Evolutionary conservation across 345 rosid genomes (phyloP), one percentile per base, ranked within the genome.

Genomic region (Passiflora organensis): DNA sequence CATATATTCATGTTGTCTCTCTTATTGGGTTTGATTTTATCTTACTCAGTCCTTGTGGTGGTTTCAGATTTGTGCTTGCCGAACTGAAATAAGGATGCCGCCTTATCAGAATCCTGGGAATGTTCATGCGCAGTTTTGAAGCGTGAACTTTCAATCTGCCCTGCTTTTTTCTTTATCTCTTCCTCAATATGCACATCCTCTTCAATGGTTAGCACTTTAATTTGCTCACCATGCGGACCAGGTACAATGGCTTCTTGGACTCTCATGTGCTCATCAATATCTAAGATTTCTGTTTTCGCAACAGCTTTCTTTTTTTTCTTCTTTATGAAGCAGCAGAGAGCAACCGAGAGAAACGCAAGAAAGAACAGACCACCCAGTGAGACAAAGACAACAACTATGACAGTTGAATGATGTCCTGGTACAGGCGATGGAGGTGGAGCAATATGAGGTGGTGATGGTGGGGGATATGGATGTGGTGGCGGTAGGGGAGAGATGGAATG

Each of bases 311-410:
- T 81, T 73, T 60, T 77, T 66, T 56, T 75, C 76, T 77, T 84
- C 61, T 73, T 70, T 28, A 72, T 63, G 76, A 78, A 70, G 69
- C 77, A 78, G 64, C 76, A 72, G 44, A 81, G 76, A 45, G 82
- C 82, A 59, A n/a, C n/a, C n/a, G n/a, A n/a, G n/a, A 79, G 75
- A 73, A 79, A 79, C 25, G 85, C 83, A 38, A 84, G 77, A 51
- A 81, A 69, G 58, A 81, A 78, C 13, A 81, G 69, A 20, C 87
- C 72, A 28, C 91, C 87, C 5, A 81, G 77, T 43, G 87, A 81
- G 36, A 79, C 78, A 56, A 84, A 76, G 49, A 79, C 70, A 32
- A 84, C 62, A 45, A 81, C n/a, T 60, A 79, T 72, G 50, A 79
- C 68, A 15, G 78, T 70, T 51, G 80, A 63, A 65, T 79, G 79